These are phyloP conservation scores for Auriculariales sp. DNA, from an alignment of 768 basidiomycete species.

Conservation along the genomic window DNA sequence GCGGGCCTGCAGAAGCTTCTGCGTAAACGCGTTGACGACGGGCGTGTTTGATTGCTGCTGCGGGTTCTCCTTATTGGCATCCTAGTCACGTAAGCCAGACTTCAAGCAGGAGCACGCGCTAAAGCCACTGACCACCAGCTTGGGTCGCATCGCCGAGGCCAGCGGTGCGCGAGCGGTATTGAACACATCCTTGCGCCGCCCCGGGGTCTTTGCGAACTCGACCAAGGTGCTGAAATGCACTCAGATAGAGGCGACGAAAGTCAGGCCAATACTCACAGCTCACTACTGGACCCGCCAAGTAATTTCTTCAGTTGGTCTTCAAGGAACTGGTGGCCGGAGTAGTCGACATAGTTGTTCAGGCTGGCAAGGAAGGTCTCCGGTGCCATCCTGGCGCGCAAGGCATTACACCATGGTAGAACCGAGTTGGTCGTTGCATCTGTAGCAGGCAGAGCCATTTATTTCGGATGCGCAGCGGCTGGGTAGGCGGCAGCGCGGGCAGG, in stretches of 20 bases:
- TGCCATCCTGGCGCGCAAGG: slow-evolving; percentile 51
- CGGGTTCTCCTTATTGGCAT: neutral
- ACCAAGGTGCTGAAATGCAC: slow-evolving; percentile 40
- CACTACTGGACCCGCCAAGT: slow-evolving; percentile 30
- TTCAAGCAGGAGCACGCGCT: neutral
- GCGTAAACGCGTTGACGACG: slow-evolving; percentile 3
- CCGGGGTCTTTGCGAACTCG: slow-evolving; percentile 74
- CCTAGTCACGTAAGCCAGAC: neutral
- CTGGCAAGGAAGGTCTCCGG: slow-evolving; percentile 56
- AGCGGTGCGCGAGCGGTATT: slow-evolving; percentile 11
- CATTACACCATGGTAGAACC: slow-evolving; percentile 38
- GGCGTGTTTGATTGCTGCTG: neutral
- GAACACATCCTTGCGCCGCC: slow-evolving; percentile 45
- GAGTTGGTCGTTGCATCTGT: neutral
- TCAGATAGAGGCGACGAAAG: slow-evolving; percentile 1
- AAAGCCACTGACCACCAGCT: neutral
- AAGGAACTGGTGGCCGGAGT: slow-evolving; percentile 64
- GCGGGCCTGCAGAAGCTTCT: slow-evolving; percentile 2
- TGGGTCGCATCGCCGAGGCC: neutral
- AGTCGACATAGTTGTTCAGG: slow-evolving; percentile 60
- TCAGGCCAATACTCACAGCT: neutral
- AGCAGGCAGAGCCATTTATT: too few relatives aligned
- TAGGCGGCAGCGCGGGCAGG: too few relatives aligned
- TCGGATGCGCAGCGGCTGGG: too few relatives aligned
- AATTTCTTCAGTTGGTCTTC: slow-evolving; percentile 66